Base-by-base conservation (phyloP, 192 early-diverging fungal species). In the Phycomyces blakesleeanus region DNA sequence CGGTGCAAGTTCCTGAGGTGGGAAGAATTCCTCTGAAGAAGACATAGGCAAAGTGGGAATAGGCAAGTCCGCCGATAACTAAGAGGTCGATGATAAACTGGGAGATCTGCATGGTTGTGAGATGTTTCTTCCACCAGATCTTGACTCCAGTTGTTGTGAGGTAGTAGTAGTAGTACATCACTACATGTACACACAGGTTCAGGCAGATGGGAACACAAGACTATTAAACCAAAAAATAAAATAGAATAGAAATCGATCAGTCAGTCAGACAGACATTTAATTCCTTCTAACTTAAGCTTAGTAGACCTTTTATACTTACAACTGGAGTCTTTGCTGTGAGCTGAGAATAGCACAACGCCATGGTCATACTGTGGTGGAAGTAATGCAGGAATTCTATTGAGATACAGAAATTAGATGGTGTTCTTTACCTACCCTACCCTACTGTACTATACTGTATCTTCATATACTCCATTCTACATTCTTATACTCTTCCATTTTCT, bases 111-210 rank as follows among this genome's bases (percentile, higher is more conserved):
- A 92, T 69, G 11, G 90, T 90, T 41, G 94, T 96, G 25, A 96
- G 77, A 67, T 91, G 88, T 72, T 91, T 85, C 76, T 95, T 95
- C 93, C 93, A 96, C 92, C 94, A 94, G 64, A 90, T 85, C 69
- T 81, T 78, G 69, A 86, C 86, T 40, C 88, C 81, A 54, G 83
- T 78, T 40, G 88, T 85, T n/a, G 89, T 87, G 56, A 84, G 86
- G 78, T 85, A 88, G 74, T 93, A 93, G 80, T 91, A 93, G 67
- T 88, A 91, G 76, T 93, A 93, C 93, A 96, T 96, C 47, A 93
- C 69, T 57, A 94, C 91, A 66, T 96, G 93, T 14, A 96, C 91
- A 59, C 83, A 80, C 72, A 94, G 78, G 81, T 96, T 95, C 54
- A 95, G 78, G 52, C 78, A 79, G 62, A 95, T 88, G 41, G 87